Conservation (phyloP, 768 basidiomycete species). For the Hemileccinum rubropunctum region DNA sequence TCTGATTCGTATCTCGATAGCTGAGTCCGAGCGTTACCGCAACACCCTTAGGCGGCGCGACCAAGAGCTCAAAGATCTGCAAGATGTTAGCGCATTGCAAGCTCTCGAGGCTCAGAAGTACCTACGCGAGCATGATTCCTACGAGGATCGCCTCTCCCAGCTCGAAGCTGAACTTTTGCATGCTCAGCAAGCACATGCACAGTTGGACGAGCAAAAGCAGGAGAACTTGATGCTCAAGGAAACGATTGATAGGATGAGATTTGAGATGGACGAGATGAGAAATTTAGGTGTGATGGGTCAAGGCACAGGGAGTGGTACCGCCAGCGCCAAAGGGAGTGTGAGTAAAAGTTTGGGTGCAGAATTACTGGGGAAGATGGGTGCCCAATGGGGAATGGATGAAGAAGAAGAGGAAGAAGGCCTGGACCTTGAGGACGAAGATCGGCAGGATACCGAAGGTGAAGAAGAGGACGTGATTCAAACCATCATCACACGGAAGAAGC, state of each 20-base stretch:
- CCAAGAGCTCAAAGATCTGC: constrained; percentile 62
- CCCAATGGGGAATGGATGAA: constrained; percentile 41
- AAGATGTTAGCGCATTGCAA: constrained; percentile 58
- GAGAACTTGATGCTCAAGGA: constrained; percentile 92
- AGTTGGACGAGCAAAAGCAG: constrained; percentile 90
- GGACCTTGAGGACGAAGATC: constrained; percentile 41
- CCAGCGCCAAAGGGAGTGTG: constrained; percentile 54
- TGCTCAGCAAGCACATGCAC: constrained; percentile 68
- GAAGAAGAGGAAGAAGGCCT: constrained; percentile 39
- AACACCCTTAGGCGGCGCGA: constrained; percentile 73
- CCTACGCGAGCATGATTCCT: constrained; percentile 61
- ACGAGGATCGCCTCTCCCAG: constrained; percentile 65
- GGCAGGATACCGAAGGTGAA: constrained; percentile 59
- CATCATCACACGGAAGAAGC: constrained; percentile 82
- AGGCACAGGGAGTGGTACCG: constrained; percentile 40
- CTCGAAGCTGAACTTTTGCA: constrained; percentile 71
- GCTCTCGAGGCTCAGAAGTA: constrained; percentile 67
- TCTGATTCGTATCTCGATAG: constrained; percentile 32
- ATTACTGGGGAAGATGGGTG: constrained; percentile 59
- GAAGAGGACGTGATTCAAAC: constrained; percentile 72
- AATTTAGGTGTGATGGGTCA: constrained; percentile 37
- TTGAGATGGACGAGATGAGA: constrained; percentile 91
- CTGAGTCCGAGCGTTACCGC: constrained; percentile 76
- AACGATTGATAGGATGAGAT: constrained; percentile 92
- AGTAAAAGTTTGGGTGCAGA: constrained; percentile 79